Evolutionary conservation across 2,329 filamentous ascomycete species (phyloP), one percentile per base, ranked within the genome.

Genomic region (Trichoderma harzianum): DNA sequence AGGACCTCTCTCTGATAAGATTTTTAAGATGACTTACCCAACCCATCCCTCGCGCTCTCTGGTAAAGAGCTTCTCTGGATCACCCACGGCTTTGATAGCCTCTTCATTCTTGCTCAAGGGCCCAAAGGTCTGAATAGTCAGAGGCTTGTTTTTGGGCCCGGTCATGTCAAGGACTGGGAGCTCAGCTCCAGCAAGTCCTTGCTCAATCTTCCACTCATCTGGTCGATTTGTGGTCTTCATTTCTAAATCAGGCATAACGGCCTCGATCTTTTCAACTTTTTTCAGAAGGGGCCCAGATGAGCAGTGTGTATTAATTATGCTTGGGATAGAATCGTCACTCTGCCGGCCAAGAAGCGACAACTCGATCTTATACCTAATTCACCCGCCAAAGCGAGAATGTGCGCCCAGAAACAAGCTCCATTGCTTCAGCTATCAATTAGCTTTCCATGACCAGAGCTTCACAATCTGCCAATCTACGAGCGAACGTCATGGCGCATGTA

Each of bases 131-230:
- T 69, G 66, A 51, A 61, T 34, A 10, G 24, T 30, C 12, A 69
- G 57, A 36, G 57, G n/a, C 14, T 21, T 12, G 7, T 30, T 62
- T 7, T 62, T 26, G 6, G 57, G 39, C 10, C 47, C 30, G 3
- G 66, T 69, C 66, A 69, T 69, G 24, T 69, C 66, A 61, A 69
- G 30, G 66, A 69, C 66, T 18, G 66, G 57, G 39, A 69, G 66
- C 39, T 60, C 66, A 24, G 66, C 66, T 21, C 66, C 66, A 7
- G 66, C 36, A 12, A 69, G 66, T 28, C 66, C 66, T 18, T 69
- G 66, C 47, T 69, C 66, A 69, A 69, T 61, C 26, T 62, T 69
- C 66, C 66, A 69, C 43, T 69, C 57, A 69, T 69, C 57, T 3
- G 57, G 39, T n/a, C 66, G 66, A 26, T 51, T 51, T 4, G 57